Percentiles rank a stretch among this genome's conserved stretches.
These are phyloP conservation scores for Colletotrichum abscissum DNA, from an alignment of 2,329 filamentous ascomycete species.

Conservation along the genomic window DNA sequence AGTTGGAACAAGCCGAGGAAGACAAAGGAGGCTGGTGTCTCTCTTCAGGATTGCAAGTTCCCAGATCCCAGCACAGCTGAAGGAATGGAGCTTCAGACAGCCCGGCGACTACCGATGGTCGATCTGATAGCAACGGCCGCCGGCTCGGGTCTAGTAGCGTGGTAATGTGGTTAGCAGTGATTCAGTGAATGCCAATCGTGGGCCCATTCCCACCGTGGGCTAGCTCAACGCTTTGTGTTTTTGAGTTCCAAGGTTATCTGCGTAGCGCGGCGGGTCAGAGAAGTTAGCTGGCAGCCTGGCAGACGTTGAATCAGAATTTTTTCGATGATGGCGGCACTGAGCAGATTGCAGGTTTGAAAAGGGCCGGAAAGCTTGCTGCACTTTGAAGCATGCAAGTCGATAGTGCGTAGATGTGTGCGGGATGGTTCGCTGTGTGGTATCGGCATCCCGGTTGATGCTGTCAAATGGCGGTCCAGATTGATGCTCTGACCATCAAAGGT, in stretches of 20 bases:
- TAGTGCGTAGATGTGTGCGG: neutral
- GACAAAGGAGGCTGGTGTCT: neutral
- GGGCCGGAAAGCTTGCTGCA: neutral
- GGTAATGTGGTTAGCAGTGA: neutral
- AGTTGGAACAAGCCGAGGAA: neutral
- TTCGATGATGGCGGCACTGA: neutral
- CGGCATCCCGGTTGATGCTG: neutral
- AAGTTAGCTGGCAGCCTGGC: neutral
- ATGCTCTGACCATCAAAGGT: neutral
- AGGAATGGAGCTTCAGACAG: neutral
- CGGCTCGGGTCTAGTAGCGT: neutral
- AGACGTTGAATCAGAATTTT: neutral
- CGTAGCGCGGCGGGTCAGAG: neutral
- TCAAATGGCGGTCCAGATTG: slow-evolving; percentile 4
- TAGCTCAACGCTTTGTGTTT: neutral
- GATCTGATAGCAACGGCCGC: slow-evolving; percentile 3
- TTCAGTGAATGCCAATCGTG: neutral
- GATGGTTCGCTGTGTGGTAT: neutral
- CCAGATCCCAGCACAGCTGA: neutral
- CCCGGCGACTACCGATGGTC: neutral
- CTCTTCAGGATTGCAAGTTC: too few relatives aligned
- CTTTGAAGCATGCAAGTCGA: neutral
- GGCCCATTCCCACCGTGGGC: neutral
- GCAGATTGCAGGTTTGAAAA: neutral
- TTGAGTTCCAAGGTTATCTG: neutral